Evolutionary conservation across 495 filamentous ascomycete genomes (phyloP), one percentile per base, ranked within the genome.

Genomic region (Aspergillus coremiiformis): DNA sequence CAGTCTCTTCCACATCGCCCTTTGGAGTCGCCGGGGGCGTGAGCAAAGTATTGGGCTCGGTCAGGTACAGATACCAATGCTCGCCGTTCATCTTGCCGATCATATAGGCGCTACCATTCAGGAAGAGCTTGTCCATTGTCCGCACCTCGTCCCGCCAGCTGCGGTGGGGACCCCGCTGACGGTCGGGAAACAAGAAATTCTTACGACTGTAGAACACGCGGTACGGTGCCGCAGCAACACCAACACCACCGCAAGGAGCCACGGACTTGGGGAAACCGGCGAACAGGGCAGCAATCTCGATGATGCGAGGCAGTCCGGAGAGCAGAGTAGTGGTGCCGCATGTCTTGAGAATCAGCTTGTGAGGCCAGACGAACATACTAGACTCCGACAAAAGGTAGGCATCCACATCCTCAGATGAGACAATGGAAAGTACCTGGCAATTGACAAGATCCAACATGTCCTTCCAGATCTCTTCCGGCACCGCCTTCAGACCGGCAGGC

Each of bases 71-170:
- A 63, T 97, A 97, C 94, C 94, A 99, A 62, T 99, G 94, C 70
- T 97, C 94, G 54, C 93, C 92, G 62, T 99, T 99, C 90, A 97
- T 96, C 69, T 95, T 96, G 57, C 94, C 94, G 55, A 99, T 93
- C 91, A 97, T 94, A 71, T 99, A 99, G 26, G 94, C 94, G 68
- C 92, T 97, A 37, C 94, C 94, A 50, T 87, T 86, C 42, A 85
- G 76, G 66, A 97, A 97, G 61, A 87, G 85, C 60, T 83, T 81
- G 71, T 99, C 94, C 53, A 99, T 77, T 54, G 81, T 93, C 49
- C 82, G 84, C 56, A 99, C 94, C 65, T 99, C 94, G 59, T 96
- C 83, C 57, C 89, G 84, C 94, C 94, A 99, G 81, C 90, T 97
- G 51, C 89, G 85, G 66, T 99, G 94, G 43, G 94, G 94, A 29